Base-by-base conservation (phyloP, 495 filamentous ascomycete species). In the Penicillium diatomitis region DNA sequence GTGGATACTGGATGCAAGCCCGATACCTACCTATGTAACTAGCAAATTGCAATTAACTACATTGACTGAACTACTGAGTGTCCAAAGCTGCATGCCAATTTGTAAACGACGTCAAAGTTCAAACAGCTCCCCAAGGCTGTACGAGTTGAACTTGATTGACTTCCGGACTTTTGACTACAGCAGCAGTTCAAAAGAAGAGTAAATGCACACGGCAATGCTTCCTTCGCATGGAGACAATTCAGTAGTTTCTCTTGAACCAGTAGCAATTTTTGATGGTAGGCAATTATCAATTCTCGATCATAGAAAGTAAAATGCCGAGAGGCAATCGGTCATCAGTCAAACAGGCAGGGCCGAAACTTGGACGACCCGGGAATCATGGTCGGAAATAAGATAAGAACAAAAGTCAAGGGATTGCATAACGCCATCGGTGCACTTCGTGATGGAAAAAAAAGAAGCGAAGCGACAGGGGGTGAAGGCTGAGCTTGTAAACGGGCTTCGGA, bases 361-460 rank as follows among this genome's bases (percentile, higher is more conserved):
- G 53, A 44, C 56, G 41, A 20, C 51, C 56, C 47, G 57, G 51
- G 51, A 62, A 55, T 57, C 44, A 57, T 57, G 20, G 20, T 20
- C 20, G 20, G 20, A 20, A 20, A 20, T 20, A 20, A 20, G 20
- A 60, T 41, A 51, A 32, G 46, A 40, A 46, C 49, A 49, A 37
- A 43, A 38, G 28, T 48, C 50, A 36, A 32, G 51, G 50, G 11
- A 47, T 58, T 52, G 37, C 46, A 41, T 53, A 61, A 57, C 54
- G 54, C 53, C 47, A 55, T 49, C 50, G 38, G 49, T 60, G 57
- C 49, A 55, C 31, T 47, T 66, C 57, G 50, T 62, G 38, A 63
- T 34, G 41, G 49, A 45, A 32, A 46, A 28, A 30, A 30, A 8
- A 2, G 28, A n/a, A 29, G 49, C 43, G 43, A 36, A 46, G 33